A percentile compares a stretch with the other conserved stretches of the same genome.
Evolutionary conservation across 352 stramenopile species (phyloP).

Genomic region (Phytophthora multivora): DNA sequence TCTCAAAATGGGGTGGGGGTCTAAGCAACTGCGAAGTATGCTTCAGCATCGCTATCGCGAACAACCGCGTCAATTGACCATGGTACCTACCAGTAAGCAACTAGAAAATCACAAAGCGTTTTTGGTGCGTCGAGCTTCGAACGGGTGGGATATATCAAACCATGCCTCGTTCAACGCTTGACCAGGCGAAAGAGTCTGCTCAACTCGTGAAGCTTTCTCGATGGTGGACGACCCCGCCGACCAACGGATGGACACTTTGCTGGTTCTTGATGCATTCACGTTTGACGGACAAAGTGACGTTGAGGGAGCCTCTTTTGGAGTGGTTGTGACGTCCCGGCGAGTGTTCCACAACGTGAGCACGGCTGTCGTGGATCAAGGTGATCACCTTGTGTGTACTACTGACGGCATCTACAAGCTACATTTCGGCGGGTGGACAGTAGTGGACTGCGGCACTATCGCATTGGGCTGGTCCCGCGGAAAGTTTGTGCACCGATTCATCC

Average conservation of each 20-base stretch:
- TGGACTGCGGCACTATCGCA: not conserved
- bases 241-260: not conserved
- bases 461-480: not conserved
- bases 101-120: not conserved
- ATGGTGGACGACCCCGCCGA: not conserved
- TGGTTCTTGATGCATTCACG: not conserved
- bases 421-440: conserved; percentile 1
- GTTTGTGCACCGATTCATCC: not conserved
- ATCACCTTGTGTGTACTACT: not conserved
- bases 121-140: not conserved
- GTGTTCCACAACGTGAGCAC: not conserved
- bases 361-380: not conserved
- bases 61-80: not conserved
- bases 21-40: not conserved
- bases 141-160: not conserved
- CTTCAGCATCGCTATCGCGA: not conserved
- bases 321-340: not conserved
- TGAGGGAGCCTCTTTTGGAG: not conserved
- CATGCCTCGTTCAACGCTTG: not conserved
- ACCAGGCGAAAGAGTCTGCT: too few relatives aligned
- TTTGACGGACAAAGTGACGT: not conserved
- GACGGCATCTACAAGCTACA: not conserved
- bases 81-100: not conserved
- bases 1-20: not conserved
- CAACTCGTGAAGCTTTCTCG: not conserved